These are phyloP conservation scores for Boletus coccyginus DNA, from an alignment of 768 basidiomycete species.

Conservation along the genomic window DNA sequence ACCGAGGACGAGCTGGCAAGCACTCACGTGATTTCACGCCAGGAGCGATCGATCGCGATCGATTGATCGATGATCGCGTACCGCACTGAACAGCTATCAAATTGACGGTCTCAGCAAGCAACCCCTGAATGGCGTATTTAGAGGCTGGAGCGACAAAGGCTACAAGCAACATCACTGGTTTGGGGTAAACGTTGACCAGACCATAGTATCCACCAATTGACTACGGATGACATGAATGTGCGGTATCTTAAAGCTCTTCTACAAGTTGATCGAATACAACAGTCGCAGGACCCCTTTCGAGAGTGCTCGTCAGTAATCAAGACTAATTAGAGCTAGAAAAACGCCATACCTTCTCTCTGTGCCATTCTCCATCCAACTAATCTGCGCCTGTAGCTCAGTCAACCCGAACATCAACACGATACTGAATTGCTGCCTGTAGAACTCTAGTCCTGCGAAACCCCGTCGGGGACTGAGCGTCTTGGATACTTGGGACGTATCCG, in stretches of 20 bases:
- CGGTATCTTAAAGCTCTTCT: constrained; percentile 19
- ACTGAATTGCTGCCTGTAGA: constrained; percentile 34
- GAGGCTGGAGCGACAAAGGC: neutral
- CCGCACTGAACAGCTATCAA: no score
- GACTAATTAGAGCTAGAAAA: neutral
- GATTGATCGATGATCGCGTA: no score
- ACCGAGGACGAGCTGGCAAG: no score
- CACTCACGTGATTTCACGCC: no score
- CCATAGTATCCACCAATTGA: neutral
- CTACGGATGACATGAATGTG: neutral
- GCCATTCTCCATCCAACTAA: constrained; percentile 41
- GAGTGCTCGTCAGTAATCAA: neutral
- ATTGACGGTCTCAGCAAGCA: no score
- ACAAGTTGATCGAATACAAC: constrained; percentile 34
- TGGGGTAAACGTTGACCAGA: no score
- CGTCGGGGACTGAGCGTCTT: constrained; percentile 30
- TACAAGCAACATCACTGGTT: neutral
- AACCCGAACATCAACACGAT: constrained; percentile 43
- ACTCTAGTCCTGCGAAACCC: constrained; percentile 29
- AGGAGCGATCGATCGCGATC: no score
- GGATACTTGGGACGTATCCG: constrained; percentile 29
- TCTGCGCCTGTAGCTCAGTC: constrained; percentile 47
- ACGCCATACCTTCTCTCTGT: constrained; percentile 21
- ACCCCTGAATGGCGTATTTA: no score
- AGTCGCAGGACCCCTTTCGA: constrained; percentile 29